phyloP scores from a whole-genome alignment of 2,329 filamentous ascomycete genomes.

The Fusarium sp. region DNA sequence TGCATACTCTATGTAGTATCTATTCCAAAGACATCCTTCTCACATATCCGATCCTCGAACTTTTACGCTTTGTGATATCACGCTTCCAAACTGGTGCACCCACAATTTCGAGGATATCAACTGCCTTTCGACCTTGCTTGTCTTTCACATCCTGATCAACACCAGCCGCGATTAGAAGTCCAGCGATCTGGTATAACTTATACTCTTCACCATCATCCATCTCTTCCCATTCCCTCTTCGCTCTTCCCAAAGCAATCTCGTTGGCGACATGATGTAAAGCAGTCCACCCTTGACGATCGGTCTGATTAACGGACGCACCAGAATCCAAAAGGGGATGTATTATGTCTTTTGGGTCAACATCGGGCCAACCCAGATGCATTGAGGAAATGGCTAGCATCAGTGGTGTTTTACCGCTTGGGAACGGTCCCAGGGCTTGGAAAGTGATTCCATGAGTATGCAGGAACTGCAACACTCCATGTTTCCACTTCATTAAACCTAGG shows the following conservation, averaged over 20 bases:
- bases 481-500: not conserved
- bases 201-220: not conserved
- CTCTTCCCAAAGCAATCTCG: slow-evolving; percentile 6
- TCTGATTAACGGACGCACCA: slow-evolving; percentile 6
- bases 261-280: slow-evolving; percentile 21
- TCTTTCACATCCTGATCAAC: slow-evolving; percentile 16
- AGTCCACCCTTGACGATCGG: slow-evolving; percentile 6
- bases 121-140: slow-evolving; percentile 3
- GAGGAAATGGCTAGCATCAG: slow-evolving; percentile 7
- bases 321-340: slow-evolving; percentile 12
- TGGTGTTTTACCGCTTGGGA: not conserved
- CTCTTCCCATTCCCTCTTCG: not conserved
- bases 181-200: not conserved
- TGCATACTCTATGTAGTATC: not conserved
- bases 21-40: not conserved
- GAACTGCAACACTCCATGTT: not conserved
- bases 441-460: slow-evolving; percentile 1
- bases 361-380: rapidly evolving
- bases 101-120: slow-evolving; percentile 1
- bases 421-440: not conserved
- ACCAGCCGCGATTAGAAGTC: not conserved
- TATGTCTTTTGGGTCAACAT: not conserved
- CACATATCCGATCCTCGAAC: not conserved
- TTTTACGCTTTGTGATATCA: not conserved
- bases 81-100: slow-evolving; percentile 22